These are phyloP conservation scores for Eucalyptus sp. DNA, from an alignment of 345 rosid genomes.

Conservation along the genomic window DNA sequence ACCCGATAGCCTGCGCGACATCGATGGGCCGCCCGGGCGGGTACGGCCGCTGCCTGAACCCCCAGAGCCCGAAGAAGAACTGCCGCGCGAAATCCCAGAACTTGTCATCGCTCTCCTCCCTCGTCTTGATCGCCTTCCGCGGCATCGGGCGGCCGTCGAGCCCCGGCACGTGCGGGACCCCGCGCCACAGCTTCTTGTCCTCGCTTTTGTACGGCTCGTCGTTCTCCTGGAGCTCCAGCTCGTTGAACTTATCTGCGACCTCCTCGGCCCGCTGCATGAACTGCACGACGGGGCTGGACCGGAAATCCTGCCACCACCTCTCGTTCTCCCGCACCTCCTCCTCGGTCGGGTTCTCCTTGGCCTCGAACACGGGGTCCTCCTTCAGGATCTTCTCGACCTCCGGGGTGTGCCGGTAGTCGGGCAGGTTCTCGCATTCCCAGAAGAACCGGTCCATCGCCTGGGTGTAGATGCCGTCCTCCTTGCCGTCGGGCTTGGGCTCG, in stretches of 20 bases:
- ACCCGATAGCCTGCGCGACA: conserved; percentile 90
- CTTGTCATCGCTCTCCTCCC: conserved; percentile 74
- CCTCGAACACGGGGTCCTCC: conserved; percentile 48
- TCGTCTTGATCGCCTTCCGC: conserved; percentile 60
- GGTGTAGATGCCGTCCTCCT: conserved; percentile 24
- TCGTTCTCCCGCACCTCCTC: conserved; percentile 60
- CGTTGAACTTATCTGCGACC: conserved; percentile 46
- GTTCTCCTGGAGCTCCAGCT: conserved; percentile 48
- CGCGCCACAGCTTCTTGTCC: conserved; percentile 64
- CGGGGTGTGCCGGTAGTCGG: conserved; percentile 66
- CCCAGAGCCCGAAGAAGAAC: conserved; percentile 88
- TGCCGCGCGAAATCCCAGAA: conserved; percentile 86
- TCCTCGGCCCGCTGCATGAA: conserved; percentile 55
- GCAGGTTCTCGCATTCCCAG: conserved; percentile 72
- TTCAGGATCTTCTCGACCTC: conserved; percentile 60
- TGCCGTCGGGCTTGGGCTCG: conserved; percentile 13
- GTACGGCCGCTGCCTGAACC: conserved; percentile 81
- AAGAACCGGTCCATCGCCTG: conserved; percentile 48
- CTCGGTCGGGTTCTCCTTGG: conserved; percentile 56
- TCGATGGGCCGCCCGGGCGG: conserved; percentile 75
- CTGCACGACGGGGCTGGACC: conserved; percentile 56
- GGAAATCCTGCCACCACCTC: conserved; percentile 58
- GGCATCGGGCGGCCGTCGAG: conserved; percentile 89
- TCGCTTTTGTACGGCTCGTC: conserved; percentile 47
- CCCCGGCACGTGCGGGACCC: conserved; percentile 62